Evolutionary conservation across 2,329 filamentous ascomycete genomes (phyloP), one percentile per base, ranked within the genome.

Genomic region (Thermochaetoides dissita): DNA sequence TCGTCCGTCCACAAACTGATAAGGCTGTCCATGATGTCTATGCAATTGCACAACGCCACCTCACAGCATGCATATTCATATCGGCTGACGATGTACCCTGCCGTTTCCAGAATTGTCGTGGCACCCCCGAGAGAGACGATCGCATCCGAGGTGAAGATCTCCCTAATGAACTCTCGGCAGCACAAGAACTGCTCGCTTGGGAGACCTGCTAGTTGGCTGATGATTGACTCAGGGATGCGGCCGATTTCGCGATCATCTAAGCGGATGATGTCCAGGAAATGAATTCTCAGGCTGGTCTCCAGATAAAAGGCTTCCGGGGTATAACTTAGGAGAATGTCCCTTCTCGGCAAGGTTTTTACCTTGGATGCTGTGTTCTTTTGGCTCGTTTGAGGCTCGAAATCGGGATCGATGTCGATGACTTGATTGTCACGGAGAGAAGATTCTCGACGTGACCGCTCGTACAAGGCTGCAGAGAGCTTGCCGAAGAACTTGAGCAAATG

Each of bases 1-100:
- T 72, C 67, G 17, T 74, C 67, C 2, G 69, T 62, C 84, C 84
- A 91, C 34, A 75, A 63, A 9, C 63, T 59, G 34, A 76, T 71
- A 40, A 85, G 69, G 32, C 72, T 74, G 40, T 72, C 64, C 57
- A 94, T 71, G 42, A 84, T 63, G 37, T 81, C 74, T 24, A 94
- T 67, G 48, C 78, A 81, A 11, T 79, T 65, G 36, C 71, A 72
- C 38, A 86, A 64, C 4, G 82, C 76, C 12, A 79, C 74, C 61
- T 95, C 88, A 47, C 81, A 89, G 49, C 77, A 76, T 44, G 79
- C 76, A 52, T 81, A 81, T 29, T 75, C 70, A 44, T 76, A 72
- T 3, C 68, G 63, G 10, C 65, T 62, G 17, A 80, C 67, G 6
- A 78, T 61, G 0, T 54, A 55, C 1, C 72, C 74, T 6, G 76